phyloP scores from a whole-genome alignment of 495 filamentous ascomycete species.

The Lichenothelia convexa region DNA sequence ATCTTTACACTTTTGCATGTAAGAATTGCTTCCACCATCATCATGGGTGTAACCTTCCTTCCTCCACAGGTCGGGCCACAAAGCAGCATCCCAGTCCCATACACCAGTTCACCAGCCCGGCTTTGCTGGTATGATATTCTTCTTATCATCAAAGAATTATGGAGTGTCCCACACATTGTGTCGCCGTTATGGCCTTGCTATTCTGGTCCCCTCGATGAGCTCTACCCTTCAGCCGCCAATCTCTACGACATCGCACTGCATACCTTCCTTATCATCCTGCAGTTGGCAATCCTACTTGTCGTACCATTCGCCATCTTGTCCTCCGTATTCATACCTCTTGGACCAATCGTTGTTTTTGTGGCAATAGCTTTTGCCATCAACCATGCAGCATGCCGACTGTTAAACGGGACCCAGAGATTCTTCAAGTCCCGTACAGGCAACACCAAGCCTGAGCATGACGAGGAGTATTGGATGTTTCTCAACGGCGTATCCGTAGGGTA shows the following conservation, averaged over 20 bases:
- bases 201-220: slow-evolving; percentile 36
- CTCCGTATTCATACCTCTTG: neutral
- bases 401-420: neutral
- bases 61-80: too few species aligned
- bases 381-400: neutral
- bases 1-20: too few species aligned
- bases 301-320: neutral
- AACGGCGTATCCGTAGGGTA: slow-evolving; percentile 50
- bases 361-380: neutral
- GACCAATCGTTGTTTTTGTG: neutral
- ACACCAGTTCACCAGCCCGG: slow-evolving; percentile 40
- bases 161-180: slow-evolving; percentile 33
- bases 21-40: too few species aligned
- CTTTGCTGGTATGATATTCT: slow-evolving; percentile 36
- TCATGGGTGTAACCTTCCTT: too few species aligned
- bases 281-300: neutral
- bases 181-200: slow-evolving; percentile 30
- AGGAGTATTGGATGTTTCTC: slow-evolving; percentile 59
- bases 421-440: slow-evolving; percentile 6
- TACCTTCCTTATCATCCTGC: neutral
- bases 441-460: slow-evolving; percentile 11
- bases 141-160: slow-evolving; percentile 31
- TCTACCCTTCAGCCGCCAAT: slow-evolving; percentile 33
- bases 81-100: slow-evolving; percentile 30
- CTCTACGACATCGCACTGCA: slow-evolving; percentile 26